phyloP scores from a whole-genome alignment of 2,329 filamentous ascomycete genomes.

The Endocalyx cinctus region DNA sequence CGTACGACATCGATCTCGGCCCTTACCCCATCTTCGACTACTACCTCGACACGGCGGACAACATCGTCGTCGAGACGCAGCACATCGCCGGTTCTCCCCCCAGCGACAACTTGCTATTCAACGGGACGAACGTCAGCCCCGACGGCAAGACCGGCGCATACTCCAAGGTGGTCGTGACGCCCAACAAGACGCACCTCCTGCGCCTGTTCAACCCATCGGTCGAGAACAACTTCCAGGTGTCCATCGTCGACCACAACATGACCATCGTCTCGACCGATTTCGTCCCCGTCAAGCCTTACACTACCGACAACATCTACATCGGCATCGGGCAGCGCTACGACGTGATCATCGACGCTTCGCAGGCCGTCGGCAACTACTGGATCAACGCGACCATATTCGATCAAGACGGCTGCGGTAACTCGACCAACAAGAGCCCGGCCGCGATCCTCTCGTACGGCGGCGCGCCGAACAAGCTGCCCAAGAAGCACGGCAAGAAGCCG shows the following conservation, averaged over 20 bases:
- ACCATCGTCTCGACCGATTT: conserved; percentile 51
- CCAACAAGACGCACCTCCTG: conserved; percentile 42
- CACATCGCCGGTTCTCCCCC: conserved; percentile 15
- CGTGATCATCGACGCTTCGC: conserved; percentile 39
- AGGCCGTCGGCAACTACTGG: conserved; percentile 24
- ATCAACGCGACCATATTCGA: conserved; percentile 21
- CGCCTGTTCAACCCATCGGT: conserved; percentile 47
- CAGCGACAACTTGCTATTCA: conserved; percentile 36
- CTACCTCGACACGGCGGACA: conserved; percentile 37
- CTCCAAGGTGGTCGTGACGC: conserved; percentile 25
- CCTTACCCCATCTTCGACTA: conserved; percentile 48
- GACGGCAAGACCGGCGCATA: conserved; percentile 25
- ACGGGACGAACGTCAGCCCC: conserved; percentile 35
- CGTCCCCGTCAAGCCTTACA: conserved; percentile 47
- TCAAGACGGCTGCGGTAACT: conserved; percentile 11
- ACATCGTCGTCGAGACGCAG: conserved; percentile 12
- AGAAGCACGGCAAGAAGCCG: conserved; percentile 8
- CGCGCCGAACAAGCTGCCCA: conserved; percentile 10
- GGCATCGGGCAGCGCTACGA: conserved; percentile 43
- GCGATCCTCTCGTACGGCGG: conserved; percentile 17
- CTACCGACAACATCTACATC: conserved; percentile 43
- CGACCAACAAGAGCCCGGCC: conserved; percentile 12
- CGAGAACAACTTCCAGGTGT: conserved; percentile 44
- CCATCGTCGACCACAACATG: conserved; percentile 47
- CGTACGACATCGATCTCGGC: conserved; percentile 50